Conservation (phyloP, 768 basidiomycete species). For the Tulasnella sp. region DNA sequence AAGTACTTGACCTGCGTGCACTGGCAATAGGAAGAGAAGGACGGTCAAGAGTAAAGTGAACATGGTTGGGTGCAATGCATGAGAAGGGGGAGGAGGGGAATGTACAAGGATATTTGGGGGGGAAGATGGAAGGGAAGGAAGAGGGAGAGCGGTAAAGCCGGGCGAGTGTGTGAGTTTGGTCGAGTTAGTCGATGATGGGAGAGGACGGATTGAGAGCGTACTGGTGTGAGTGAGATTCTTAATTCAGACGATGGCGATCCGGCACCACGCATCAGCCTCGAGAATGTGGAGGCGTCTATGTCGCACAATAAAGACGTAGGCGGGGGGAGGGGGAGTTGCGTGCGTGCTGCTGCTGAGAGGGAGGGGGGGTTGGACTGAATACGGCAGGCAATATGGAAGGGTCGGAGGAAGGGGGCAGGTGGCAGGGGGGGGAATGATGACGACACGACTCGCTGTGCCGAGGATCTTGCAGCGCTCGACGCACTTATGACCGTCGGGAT, state of each 20-base stretch:
- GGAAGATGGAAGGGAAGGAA: neutral
- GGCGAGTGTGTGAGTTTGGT: conserved; percentile 7
- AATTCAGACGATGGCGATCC: neutral
- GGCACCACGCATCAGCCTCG: conserved; percentile 1
- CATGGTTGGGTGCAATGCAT: conserved; percentile 5
- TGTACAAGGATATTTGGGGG: neutral
- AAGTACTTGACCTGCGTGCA: neutral
- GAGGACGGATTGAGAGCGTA: neutral
- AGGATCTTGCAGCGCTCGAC: conserved; percentile 2
- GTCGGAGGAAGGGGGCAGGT: neutral
- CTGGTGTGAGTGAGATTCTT: neutral
- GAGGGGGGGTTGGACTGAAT: neutral
- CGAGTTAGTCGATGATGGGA: conserved; percentile 14
- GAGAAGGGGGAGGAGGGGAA: neutral
- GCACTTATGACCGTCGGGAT: neutral
- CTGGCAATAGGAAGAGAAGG: conserved; percentile 19
- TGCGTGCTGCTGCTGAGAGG: neutral
- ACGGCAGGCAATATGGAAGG: neutral
- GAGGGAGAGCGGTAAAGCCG: conserved; percentile 4
- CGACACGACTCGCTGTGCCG: conserved; percentile 1
- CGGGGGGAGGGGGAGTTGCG: neutral
- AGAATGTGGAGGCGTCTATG: neutral
- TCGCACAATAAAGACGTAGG: neutral
- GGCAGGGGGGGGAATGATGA: neutral
- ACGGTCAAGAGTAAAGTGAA: neutral